A percentile compares a stretch with the other conserved stretches of the same genome.
Conservation (phyloP, 805 yeast genomes). For the Kockiozyma suomiensis region DNA sequence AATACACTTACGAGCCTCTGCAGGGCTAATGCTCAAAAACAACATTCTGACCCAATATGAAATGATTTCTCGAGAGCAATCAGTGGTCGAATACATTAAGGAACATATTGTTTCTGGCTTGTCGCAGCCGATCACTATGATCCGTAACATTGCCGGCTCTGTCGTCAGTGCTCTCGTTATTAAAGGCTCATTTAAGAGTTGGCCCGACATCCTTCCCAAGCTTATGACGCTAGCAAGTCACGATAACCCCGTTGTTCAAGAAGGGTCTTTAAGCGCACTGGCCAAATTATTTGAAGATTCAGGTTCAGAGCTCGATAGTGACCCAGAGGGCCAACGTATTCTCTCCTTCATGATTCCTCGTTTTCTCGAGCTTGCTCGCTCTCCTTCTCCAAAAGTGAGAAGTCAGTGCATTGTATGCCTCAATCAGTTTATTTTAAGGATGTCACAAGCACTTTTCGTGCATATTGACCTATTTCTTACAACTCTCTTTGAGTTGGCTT, state of each 20-base stretch:
- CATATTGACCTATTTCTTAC: constrained; percentile 67
- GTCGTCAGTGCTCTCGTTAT: constrained; percentile 82
- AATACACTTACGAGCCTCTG: constrained; percentile 76
- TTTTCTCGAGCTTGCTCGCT: constrained; percentile 56
- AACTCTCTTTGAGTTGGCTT: constrained; percentile 69
- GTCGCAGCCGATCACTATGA: constrained; percentile 56
- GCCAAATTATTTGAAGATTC: constrained; percentile 91
- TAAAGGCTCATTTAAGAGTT: constrained; percentile 62
- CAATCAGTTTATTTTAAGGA: constrained; percentile 71
- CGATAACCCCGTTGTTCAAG: constrained; percentile 55
- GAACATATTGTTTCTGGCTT: constrained; percentile 52
- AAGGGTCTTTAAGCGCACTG: constrained; percentile 80
- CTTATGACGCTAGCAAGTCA: constrained; percentile 62
- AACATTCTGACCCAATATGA: constrained; percentile 51
- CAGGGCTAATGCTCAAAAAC: constrained; percentile 85
- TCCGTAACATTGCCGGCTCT: constrained; percentile 86
- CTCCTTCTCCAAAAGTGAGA: constrained; percentile 52
- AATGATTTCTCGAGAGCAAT: constrained; percentile 40
- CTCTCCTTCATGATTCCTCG: constrained; percentile 66
- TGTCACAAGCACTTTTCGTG: constrained; percentile 63
- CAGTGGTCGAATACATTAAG: constrained; percentile 51
- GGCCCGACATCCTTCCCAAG: constrained; percentile 77
- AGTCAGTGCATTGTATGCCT: constrained; percentile 69
- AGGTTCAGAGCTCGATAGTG: constrained; percentile 62
- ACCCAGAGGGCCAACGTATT: constrained; percentile 67